Conservation (phyloP, 305 asterid species). For the Striga hermonthica region DNA sequence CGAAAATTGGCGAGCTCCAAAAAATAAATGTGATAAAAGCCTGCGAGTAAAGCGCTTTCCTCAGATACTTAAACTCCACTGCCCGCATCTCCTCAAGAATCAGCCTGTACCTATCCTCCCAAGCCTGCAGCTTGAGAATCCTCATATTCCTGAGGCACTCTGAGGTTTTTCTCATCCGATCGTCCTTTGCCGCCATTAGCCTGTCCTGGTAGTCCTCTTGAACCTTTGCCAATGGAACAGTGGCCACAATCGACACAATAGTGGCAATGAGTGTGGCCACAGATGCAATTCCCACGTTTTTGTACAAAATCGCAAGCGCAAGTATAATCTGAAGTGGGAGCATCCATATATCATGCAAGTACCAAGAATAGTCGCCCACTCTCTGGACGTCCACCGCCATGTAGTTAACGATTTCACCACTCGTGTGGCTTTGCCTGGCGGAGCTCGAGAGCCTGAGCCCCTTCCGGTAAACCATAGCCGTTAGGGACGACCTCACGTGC, state of each 20-base stretch:
- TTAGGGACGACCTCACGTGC: constrained; percentile 98
- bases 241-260: constrained; percentile 77
- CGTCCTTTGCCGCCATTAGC: constrained; percentile 93
- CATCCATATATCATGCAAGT: constrained; percentile 97
- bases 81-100: constrained; percentile 83
- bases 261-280: constrained; percentile 91
- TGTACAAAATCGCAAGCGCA: constrained; percentile 90
- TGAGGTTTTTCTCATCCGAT: constrained; percentile 94
- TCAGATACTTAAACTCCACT: constrained; percentile 83
- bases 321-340: constrained; percentile 92
- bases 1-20: constrained; percentile 99
- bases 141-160: constrained; percentile 97
- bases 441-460: constrained; percentile 90
- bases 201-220: constrained; percentile 94
- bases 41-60: constrained; percentile 92
- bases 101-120: constrained; percentile 91
- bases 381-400: constrained; percentile 99
- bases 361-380: constrained; percentile 99
- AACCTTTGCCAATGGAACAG: constrained; percentile 82
- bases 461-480: constrained; percentile 94
- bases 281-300: constrained; percentile 92
- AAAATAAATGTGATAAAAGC: constrained; percentile 93
- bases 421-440: constrained; percentile 82
- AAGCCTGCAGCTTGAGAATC: constrained; percentile 89
- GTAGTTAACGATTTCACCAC: constrained; percentile 93